Base-by-base conservation (phyloP, 2,329 filamentous ascomycete species). In the Teratosphaeria destructans region DNA sequence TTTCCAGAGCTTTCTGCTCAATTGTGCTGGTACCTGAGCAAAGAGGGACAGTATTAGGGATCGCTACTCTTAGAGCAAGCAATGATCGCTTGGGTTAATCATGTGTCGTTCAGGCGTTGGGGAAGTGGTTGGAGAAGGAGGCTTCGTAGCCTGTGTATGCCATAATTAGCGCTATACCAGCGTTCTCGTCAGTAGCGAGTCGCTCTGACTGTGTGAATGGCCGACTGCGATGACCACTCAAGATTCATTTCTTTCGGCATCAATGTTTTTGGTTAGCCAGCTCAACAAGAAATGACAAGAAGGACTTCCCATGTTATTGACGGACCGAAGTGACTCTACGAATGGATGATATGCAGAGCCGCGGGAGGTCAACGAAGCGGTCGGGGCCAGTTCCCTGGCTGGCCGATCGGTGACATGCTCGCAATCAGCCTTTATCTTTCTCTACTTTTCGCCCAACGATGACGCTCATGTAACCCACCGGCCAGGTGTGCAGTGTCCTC, bases 401-500 rank as follows among this genome's bases (percentile, higher is more conserved):
- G 16, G 19, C 43, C 43, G 19, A 11, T n/a, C 19, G 16, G 8
- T 6, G 16, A 23, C n/a, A 23, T 23, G 43, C 5, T 26, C 10
- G 29, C 29, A 23, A 55, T 49, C 16, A 43, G 37, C 37, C 37
- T 43, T 12, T 43, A 43, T n/a, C 37, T 14, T 14, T 43, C 37
- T 43, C 37, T n/a, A 43, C 5, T 43, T 60, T 61, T 34, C 26
- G 63, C 32, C 72, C 78, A 55, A 78, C 72, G 43, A 78, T 68
- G 64, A 75, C 78, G 35, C 73, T 76, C 73, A 80, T 74, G 62
- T 76, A 78, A 7, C 78, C 78, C 27, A 73, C 71, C 1, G 78
- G 78, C 68, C 72, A 79, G 4, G 79, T 80, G 68, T 81, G 79
- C 62, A 74, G 66, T 55, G 73, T 68, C 47, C 71, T 70, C 6